Conservation (phyloP, 2,329 filamentous ascomycete species). For the Cladobotryum protrusum region DNA sequence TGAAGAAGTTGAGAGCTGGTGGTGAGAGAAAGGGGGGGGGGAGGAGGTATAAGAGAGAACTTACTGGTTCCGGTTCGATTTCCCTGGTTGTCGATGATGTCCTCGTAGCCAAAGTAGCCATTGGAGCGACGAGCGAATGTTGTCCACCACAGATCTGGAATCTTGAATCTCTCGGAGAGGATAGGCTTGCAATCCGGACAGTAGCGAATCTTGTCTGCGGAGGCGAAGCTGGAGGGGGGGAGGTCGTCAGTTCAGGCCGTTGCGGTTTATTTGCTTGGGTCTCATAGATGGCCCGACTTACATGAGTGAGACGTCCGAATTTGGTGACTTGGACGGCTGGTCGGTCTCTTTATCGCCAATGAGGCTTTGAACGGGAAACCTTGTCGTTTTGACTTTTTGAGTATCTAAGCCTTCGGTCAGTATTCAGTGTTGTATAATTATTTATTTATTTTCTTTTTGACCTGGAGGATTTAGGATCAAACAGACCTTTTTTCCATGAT, state of each 20-base stretch:
- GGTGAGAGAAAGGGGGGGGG: not conserved
- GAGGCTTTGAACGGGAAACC: not conserved
- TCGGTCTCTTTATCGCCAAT: not conserved
- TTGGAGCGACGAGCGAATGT: conserved; percentile 28
- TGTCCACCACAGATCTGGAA: conserved; percentile 32
- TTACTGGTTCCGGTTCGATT: not conserved
- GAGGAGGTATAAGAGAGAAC: not conserved
- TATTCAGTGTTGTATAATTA: not conserved
- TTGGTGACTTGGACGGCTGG: not conserved
- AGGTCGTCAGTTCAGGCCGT: not conserved
- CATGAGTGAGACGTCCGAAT: conserved; percentile 4
- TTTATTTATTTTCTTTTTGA: not conserved
- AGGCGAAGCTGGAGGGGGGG: conserved; percentile 21
- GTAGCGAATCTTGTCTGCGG: conserved; percentile 24
- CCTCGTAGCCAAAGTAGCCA: conserved; percentile 33
- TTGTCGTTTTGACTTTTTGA: not conserved
- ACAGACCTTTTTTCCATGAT: not conserved
- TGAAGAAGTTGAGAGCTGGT: too few species aligned
- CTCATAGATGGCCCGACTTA: not conserved
- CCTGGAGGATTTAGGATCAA: not conserved
- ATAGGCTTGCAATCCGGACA: conserved; percentile 21
- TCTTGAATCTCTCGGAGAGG: conserved; percentile 20
- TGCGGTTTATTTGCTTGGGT: not conserved
- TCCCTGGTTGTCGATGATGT: conserved; percentile 8
- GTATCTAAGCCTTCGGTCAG: not conserved